phyloP scores from a whole-genome alignment of 2,329 filamentous ascomycete species.

The Colletotrichum plurivorum region DNA sequence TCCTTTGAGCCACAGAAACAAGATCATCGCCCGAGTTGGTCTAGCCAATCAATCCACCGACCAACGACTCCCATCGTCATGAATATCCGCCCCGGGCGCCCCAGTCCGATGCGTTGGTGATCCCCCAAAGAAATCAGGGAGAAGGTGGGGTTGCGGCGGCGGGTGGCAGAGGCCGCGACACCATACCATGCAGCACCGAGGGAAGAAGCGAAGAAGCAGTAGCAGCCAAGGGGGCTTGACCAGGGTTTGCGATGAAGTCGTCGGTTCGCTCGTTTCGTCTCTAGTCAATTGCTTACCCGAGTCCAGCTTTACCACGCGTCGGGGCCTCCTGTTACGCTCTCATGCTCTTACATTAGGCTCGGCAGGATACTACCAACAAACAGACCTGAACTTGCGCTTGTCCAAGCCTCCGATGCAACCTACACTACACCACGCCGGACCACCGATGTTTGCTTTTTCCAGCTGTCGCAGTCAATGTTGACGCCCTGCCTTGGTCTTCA shows the following conservation, averaged over 20 bases:
- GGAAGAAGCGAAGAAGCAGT: conserved; percentile 4
- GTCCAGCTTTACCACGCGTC: conserved; percentile 3
- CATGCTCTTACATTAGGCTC: too few species aligned
- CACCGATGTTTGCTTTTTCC: conserved; percentile 5
- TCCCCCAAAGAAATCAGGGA: conserved; percentile 23
- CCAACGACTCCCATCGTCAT: conserved; percentile 3
- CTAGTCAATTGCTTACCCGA: conserved; percentile 12
- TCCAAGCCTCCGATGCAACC: too few species aligned
- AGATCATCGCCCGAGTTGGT: neutral
- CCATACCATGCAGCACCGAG: conserved; percentile 13
- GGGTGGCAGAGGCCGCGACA: conserved; percentile 20
- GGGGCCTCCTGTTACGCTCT: neutral
- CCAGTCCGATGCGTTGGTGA: conserved; percentile 30
- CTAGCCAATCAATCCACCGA: neutral
- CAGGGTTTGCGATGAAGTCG: too few species aligned
- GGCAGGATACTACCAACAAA: too few species aligned
- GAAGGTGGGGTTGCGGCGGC: conserved; percentile 17
- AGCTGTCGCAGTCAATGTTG: conserved; percentile 3
- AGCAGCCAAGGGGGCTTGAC: too few species aligned
- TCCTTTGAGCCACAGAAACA: neutral
- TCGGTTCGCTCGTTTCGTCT: conserved; percentile 14
- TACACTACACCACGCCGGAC: too few species aligned
- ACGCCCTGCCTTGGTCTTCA: conserved; percentile 15
- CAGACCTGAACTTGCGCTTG: too few species aligned
- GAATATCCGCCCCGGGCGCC: conserved; percentile 7